Evolutionary conservation across 1,284 basidiomycete genomes (phyloP).

Genomic region (Schizophyllum amplum): DNA sequence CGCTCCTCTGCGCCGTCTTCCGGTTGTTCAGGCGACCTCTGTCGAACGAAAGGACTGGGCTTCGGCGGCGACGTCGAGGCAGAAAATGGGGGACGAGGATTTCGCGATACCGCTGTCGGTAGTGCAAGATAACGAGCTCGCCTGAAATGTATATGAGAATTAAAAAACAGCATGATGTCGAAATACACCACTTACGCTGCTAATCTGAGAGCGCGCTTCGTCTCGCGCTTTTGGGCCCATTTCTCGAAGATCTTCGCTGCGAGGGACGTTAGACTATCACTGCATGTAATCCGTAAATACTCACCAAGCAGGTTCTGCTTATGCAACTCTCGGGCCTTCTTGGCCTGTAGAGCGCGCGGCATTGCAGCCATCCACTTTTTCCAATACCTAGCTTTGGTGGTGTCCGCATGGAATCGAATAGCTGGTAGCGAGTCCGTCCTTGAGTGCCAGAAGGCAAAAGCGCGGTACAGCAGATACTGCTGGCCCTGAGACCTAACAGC

Average conservation of each 20-base stretch:
- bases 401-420: conserved; percentile 58
- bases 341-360: conserved; percentile 58
- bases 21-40: not conserved
- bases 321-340: conserved; percentile 55
- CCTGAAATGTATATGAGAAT: conserved; percentile 23
- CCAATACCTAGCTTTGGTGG: conserved; percentile 55
- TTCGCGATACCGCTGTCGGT: conserved; percentile 24
- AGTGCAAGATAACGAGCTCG: conserved; percentile 43
- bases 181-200: conserved; percentile 54
- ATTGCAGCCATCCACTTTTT: conserved; percentile 57
- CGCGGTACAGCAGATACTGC: conserved; percentile 50
- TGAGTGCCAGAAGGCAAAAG: conserved; percentile 65
- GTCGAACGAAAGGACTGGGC: not conserved
- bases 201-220: conserved; percentile 67
- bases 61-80: not conserved
- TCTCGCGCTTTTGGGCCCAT: conserved; percentile 60
- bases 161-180: conserved; percentile 13
- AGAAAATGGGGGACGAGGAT: not conserved
- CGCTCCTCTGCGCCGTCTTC: not conserved
- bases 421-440: conserved; percentile 71
- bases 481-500: conserved; percentile 49
- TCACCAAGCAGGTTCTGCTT: conserved; percentile 49
- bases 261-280: conserved; percentile 9
- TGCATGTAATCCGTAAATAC: conserved; percentile 18
- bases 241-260: conserved; percentile 51